Evolutionary conservation across 495 filamentous ascomycete species (phyloP), one percentile per base, ranked within the genome.

Genomic region (Hypoxylon fragiforme): DNA sequence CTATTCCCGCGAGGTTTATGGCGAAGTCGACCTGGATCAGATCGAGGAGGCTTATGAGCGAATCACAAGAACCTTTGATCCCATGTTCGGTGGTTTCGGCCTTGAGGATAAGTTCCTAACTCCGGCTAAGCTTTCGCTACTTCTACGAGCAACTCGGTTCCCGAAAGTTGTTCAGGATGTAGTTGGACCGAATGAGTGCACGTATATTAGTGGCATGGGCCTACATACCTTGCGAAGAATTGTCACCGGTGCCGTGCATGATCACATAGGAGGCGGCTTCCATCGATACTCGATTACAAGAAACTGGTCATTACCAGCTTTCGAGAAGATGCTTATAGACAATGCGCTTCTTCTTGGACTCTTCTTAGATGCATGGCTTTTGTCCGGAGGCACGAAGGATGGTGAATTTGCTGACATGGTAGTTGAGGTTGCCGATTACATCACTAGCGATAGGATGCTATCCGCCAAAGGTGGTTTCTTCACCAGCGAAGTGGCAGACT

Each of bases 311-410:
- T 70, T 98, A 32, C 94, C 94, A 18, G 92, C 96, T 64, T 98
- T 98, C 64, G 94, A 98, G 72, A 98, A 98, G 78, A 96, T 98
- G 90, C 82, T 97, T 2, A 92, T 92, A 49, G 95, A 97, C 65
- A 92, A 98, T 59, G 90, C 88, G 6, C 87, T 97, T 54, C 81
- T 98, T 9, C 71, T 98, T 11, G 81, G 88, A 53, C 81, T 90
- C 16, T 98, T 95, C 64, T 77, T 96, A 4, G 92, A 97, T 64
- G 92, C 88, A 0, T 97, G 90, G 75, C 78, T 91, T 8, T 72
- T 88, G 3, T 85, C 84, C 7, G 77, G 81, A 49, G 81, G 88
- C 26, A 70, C 79, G 14, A 28, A 49, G 19, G 32, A 69, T 0
- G 68, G 65, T 31, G 87, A 92, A 64, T 76, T 95, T 38, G 81